Conservation (phyloP, 2,329 filamentous ascomycete genomes). For the Venturia pyrina region DNA sequence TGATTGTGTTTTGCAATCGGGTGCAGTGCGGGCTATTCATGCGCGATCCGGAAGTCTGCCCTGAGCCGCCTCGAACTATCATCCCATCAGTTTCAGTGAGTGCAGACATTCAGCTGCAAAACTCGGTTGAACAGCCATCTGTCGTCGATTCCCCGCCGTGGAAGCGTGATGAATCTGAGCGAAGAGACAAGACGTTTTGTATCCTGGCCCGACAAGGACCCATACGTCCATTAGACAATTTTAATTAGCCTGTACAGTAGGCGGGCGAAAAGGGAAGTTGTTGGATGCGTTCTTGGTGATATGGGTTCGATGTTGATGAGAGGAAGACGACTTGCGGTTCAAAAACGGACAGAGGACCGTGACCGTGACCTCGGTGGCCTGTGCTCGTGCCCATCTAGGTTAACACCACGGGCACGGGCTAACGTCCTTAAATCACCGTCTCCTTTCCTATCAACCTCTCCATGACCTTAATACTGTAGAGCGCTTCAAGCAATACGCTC, state of each 20-base stretch:
- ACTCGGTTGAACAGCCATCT: background rate
- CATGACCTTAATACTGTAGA: too few relatives aligned
- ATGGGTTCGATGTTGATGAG: background rate
- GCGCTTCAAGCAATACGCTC: too few relatives aligned
- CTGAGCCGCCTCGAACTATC: too few relatives aligned
- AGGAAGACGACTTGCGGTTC: background rate
- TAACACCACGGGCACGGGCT: too few relatives aligned
- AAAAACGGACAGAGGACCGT: too few relatives aligned
- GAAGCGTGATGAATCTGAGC: background rate
- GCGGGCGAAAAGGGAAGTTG: background rate
- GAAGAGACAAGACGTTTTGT: background rate
- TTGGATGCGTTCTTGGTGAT: background rate
- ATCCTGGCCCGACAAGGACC: background rate
- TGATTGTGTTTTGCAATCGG: background rate
- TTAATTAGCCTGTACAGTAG: background rate
- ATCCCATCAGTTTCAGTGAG: background rate
- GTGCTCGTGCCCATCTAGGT: too few relatives aligned
- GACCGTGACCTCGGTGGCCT: too few relatives aligned
- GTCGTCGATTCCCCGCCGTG: too few relatives aligned
- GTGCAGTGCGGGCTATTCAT: background rate
- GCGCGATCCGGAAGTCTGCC: background rate
- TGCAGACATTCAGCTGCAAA: background rate
- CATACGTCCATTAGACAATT: background rate
- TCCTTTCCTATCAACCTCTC: too few relatives aligned
- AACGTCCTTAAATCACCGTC: background rate